These are phyloP conservation scores for Cladobotryum protrusum DNA, from an alignment of 2,329 filamentous ascomycete species.

Conservation along the genomic window DNA sequence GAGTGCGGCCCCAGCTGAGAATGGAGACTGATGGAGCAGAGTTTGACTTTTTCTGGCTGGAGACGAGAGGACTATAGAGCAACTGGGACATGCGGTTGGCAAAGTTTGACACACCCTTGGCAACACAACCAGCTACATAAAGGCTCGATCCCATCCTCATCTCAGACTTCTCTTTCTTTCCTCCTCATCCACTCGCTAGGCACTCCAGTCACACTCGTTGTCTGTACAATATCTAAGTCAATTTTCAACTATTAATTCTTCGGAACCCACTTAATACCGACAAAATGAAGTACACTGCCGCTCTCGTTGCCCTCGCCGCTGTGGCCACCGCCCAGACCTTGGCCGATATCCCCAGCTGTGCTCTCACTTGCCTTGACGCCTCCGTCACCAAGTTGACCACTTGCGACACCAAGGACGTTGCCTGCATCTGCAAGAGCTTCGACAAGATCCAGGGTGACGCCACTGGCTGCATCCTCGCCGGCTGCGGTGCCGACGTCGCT, in stretches of 20 bases:
- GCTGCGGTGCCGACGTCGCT: conserved; percentile 32
- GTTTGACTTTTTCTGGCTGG: not conserved
- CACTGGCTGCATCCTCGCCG: conserved; percentile 29
- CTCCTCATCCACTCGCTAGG: conserved; percentile 24
- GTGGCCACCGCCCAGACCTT: conserved; percentile 29
- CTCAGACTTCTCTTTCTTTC: conserved; percentile 9
- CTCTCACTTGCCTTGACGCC: conserved; percentile 29
- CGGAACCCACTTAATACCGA: conserved; percentile 10
- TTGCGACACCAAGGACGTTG: conserved; percentile 28
- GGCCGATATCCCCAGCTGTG: conserved; percentile 32
- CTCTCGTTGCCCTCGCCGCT: conserved; percentile 28
- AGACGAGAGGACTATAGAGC: not conserved
- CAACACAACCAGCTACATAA: conserved; percentile 26
- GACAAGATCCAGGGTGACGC: conserved; percentile 24
- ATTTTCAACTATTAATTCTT: conserved; percentile 5
- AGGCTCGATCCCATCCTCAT: conserved; percentile 16
- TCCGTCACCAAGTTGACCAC: conserved; percentile 25
- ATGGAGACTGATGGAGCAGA: not conserved
- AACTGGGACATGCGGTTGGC: not conserved
- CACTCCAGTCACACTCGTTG: conserved; percentile 25
- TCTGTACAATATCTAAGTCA: conserved; percentile 13
- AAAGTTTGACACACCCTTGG: not conserved
- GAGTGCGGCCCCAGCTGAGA: conserved; percentile 13
- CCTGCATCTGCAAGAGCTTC: conserved; percentile 32
- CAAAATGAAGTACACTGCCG: conserved; percentile 35